Conservation (phyloP, 495 filamentous ascomycete species). For the Parachaetomium inaequale region DNA sequence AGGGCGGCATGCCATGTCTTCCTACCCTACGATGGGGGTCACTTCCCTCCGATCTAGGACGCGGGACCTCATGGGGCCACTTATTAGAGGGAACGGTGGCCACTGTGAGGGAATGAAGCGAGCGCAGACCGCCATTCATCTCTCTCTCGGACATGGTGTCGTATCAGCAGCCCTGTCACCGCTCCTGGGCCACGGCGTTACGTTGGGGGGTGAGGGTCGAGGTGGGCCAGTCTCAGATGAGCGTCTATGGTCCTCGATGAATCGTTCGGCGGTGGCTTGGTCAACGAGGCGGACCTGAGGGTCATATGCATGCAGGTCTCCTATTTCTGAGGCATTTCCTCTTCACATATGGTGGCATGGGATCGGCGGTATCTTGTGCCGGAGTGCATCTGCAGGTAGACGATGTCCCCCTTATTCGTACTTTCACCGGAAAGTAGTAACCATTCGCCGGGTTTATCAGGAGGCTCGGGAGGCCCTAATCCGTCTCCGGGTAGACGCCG, state of each 20-base stretch:
- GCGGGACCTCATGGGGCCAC: neutral
- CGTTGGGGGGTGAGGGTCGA: neutral
- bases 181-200: neutral
- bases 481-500: neutral
- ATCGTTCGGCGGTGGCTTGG: too few species aligned
- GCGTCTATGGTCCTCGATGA: too few species aligned
- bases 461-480: neutral
- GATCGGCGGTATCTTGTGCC: too few species aligned
- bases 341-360: too few species aligned
- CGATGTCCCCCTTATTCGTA: too few species aligned
- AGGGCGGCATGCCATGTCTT: slow-evolving; percentile 23
- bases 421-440: too few species aligned
- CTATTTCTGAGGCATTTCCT: too few species aligned
- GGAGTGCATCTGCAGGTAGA: too few species aligned
- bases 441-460: too few species aligned
- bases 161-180: neutral
- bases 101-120: neutral
- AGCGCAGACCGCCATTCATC: slow-evolving; percentile 1
- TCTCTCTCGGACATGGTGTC: too few species aligned
- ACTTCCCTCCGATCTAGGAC: slow-evolving; percentile 14
- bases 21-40: slow-evolving; percentile 19
- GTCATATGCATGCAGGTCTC: too few species aligned
- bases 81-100: neutral
- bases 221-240: neutral
- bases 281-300: too few species aligned